Percentiles rank a stretch among this genome's conserved stretches.
Conservation (phyloP, 257 asterid species). For the Solanum tacnaense region DNA sequence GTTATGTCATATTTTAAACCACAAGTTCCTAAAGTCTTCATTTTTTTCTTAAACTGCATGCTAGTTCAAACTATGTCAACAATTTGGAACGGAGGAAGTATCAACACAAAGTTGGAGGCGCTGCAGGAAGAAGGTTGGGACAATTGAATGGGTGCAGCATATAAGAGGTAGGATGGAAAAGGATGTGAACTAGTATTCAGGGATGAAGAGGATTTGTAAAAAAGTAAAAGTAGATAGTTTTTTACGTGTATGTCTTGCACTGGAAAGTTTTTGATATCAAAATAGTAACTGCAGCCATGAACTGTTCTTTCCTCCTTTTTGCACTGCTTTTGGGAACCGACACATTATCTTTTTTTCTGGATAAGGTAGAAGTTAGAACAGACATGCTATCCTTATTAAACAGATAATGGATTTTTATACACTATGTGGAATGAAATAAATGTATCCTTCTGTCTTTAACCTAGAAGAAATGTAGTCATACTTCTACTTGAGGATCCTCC, state of each 20-base stretch:
- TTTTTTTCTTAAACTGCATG: not conserved
- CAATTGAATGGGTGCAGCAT: not conserved
- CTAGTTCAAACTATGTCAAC: not conserved
- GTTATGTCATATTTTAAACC: not conserved
- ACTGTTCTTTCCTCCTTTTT: not conserved
- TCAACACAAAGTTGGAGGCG: not conserved
- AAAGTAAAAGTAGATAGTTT: not conserved
- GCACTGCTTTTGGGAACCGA: not conserved
- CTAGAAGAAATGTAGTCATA: conserved; percentile 9
- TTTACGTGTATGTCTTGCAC: not conserved
- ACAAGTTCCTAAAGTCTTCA: not conserved
- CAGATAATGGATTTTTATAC: not conserved
- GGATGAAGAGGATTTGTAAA: not conserved
- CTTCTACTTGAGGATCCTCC: conserved; percentile 64
- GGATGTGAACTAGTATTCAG: not conserved
- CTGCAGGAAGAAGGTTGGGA: not conserved
- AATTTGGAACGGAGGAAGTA: not conserved
- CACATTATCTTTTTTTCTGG: not conserved
- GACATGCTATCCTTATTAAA: not conserved
- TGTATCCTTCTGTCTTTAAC: not conserved
- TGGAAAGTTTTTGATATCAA: not conserved
- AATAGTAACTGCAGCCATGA: not conserved
- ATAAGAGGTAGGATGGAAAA: not conserved
- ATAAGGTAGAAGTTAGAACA: not conserved
- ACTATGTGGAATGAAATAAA: not conserved